Conservation (phyloP, 2,329 filamentous ascomycete genomes). For the Emydomyces testavorans region DNA sequence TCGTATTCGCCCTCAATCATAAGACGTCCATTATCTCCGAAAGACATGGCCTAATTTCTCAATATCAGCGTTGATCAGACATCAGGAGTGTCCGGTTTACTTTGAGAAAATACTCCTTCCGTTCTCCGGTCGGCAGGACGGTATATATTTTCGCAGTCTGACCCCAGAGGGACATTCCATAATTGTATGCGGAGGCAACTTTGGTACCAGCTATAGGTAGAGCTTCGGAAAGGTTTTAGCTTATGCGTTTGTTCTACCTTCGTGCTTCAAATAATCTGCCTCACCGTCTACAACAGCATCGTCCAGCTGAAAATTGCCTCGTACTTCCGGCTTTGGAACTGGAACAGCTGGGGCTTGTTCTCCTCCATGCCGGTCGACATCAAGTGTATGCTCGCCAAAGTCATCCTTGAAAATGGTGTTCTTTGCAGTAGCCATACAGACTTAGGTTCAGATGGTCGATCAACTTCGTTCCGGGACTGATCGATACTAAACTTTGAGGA, state of each 20-base stretch:
- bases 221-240: background rate
- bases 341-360: background rate
- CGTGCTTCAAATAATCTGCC: background rate
- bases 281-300: constrained; percentile 10
- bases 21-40: background rate
- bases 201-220: constrained; percentile 10
- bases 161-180: constrained; percentile 13
- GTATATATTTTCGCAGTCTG: constrained; percentile 7
- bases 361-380: background rate
- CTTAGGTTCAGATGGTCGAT: background rate
- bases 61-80: background rate
- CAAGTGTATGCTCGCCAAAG: background rate
- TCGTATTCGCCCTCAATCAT: constrained; percentile 18
- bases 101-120: constrained; percentile 13
- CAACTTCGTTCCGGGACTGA: no score
- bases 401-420: background rate
- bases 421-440: background rate
- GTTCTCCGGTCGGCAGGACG: background rate
- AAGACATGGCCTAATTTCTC: background rate
- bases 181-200: constrained; percentile 8
- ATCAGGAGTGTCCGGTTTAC: background rate
- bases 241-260: background rate
- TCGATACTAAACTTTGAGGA: no score
- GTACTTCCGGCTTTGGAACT: background rate
- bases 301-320: constrained; percentile 2